Percentiles rank a stretch among this genome's conserved stretches.
phyloP scores from a whole-genome alignment of 164 flowering plant genomes.

The Annona cherimola region DNA sequence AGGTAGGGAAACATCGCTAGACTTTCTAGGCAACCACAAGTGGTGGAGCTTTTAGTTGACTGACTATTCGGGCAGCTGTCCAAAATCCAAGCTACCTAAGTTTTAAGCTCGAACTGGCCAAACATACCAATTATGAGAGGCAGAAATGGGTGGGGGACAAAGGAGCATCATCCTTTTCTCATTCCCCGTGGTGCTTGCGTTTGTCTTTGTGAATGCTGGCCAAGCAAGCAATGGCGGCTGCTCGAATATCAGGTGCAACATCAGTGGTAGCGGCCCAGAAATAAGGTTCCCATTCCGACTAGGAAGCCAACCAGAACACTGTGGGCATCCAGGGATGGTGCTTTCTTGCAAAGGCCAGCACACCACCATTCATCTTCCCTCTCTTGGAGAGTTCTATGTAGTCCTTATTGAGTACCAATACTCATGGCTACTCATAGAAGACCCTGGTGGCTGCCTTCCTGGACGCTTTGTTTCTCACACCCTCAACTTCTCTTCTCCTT shows the following conservation, averaged over 20 bases:
- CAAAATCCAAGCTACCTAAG: too few species aligned
- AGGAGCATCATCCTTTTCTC: background rate
- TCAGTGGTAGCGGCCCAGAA: background rate
- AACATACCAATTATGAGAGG: too few species aligned
- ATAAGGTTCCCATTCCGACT: background rate
- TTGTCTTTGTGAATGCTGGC: background rate
- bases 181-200: background rate
- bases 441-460: background rate
- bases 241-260: background rate
- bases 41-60: too few species aligned
- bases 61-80: too few species aligned
- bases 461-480: background rate
- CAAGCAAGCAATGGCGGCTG: background rate
- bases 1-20: too few species aligned
- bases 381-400: background rate
- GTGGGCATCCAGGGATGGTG: constrained; percentile 6
- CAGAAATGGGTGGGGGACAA: background rate
- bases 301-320: background rate
- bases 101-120: too few species aligned
- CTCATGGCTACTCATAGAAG: background rate
- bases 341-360: background rate
- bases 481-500: background rate
- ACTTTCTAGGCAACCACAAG: too few species aligned
- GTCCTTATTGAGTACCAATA: background rate
- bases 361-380: constrained; percentile 3